phyloP scores from a whole-genome alignment of 257 asterid genomes.

The Knoxia roxburghii region DNA sequence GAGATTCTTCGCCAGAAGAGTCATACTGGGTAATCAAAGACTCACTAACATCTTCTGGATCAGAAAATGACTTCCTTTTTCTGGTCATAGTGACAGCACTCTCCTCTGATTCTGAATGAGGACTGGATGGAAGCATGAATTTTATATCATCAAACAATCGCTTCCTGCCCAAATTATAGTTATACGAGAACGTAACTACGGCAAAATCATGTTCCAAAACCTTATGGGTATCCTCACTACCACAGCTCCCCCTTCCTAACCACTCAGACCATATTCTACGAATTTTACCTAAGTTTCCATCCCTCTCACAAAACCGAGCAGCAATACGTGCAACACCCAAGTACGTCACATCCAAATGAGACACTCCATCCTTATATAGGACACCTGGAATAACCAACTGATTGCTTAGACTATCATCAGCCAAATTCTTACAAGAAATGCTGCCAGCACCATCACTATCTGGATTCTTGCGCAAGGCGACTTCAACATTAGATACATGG shows the following conservation, averaged over 20 bases:
- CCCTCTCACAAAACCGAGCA: slow-evolving; percentile 52
- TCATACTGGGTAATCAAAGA: slow-evolving; percentile 40
- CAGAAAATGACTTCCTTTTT: slow-evolving; percentile 81
- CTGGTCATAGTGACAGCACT: slow-evolving; percentile 30
- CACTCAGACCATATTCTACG: slow-evolving; percentile 92
- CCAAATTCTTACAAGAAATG: slow-evolving; percentile 18
- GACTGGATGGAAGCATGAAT: slow-evolving; percentile 56
- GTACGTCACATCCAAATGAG: slow-evolving; percentile 50
- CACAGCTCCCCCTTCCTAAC: slow-evolving; percentile 40
- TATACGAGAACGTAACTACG: slow-evolving; percentile 63
- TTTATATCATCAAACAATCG: slow-evolving; percentile 48
- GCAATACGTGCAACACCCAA: slow-evolving; percentile 63
- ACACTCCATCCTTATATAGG: slow-evolving; percentile 50
- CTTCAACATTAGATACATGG: slow-evolving; percentile 15
- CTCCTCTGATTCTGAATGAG: slow-evolving; percentile 53
- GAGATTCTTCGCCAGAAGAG: slow-evolving; percentile 83
- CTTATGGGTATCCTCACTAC: slow-evolving; percentile 24
- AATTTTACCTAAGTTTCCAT: slow-evolving; percentile 37
- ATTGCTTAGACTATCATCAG: slow-evolving; percentile 19
- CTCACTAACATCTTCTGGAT: slow-evolving; percentile 60
- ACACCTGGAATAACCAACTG: slow-evolving; percentile 64
- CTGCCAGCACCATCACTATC: slow-evolving; percentile 3
- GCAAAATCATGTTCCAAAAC: slow-evolving; percentile 76
- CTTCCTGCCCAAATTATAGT: slow-evolving; percentile 65
- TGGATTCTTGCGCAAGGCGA: slow-evolving; percentile 19